Percentiles rank a stretch among this genome's conserved stretches.
These are phyloP conservation scores for Lichtheimia ornata DNA, from an alignment of 371 early-diverging fungal genomes.

Conservation along the genomic window DNA sequence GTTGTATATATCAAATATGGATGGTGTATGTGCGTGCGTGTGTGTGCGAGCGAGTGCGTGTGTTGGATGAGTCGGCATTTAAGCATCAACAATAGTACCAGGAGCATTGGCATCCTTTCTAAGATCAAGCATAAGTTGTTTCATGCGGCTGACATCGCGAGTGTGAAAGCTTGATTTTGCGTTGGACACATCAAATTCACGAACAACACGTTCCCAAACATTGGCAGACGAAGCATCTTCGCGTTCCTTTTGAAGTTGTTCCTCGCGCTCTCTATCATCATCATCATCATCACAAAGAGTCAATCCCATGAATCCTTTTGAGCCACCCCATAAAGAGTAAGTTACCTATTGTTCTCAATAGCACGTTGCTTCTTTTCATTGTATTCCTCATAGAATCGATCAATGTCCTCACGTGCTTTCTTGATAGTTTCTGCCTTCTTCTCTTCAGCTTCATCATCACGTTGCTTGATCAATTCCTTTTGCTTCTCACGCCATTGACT, in stretches of 20 bases:
- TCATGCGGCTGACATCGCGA: constrained; percentile 79
- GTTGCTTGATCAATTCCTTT: constrained; percentile 67
- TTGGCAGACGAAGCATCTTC: constrained; percentile 68
- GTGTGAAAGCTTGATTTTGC: constrained; percentile 41
- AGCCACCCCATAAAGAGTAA: neutral
- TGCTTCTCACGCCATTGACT: constrained; percentile 88
- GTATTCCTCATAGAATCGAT: constrained; percentile 94
- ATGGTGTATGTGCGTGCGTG: no score
- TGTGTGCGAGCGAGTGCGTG: constrained; percentile 20
- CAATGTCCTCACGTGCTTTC: constrained; percentile 81
- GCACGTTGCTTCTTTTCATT: constrained; percentile 85
- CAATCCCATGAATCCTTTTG: neutral
- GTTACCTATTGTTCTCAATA: constrained; percentile 76
- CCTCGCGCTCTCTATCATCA: constrained; percentile 53
- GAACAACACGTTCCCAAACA: constrained; percentile 76
- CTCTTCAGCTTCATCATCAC: constrained; percentile 70
- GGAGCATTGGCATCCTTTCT: constrained; percentile 82
- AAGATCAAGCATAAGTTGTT: constrained; percentile 80
- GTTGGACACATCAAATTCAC: constrained; percentile 63
- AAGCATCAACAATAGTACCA: constrained; percentile 57
- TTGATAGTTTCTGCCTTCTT: constrained; percentile 74
- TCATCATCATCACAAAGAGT: neutral
- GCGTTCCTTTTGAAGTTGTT: constrained; percentile 46
- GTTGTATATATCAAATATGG: no score
- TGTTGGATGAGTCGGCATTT: constrained; percentile 9